phyloP scores from a whole-genome alignment of 352 stramenopile species.

The Globisporangium barbulae region DNA sequence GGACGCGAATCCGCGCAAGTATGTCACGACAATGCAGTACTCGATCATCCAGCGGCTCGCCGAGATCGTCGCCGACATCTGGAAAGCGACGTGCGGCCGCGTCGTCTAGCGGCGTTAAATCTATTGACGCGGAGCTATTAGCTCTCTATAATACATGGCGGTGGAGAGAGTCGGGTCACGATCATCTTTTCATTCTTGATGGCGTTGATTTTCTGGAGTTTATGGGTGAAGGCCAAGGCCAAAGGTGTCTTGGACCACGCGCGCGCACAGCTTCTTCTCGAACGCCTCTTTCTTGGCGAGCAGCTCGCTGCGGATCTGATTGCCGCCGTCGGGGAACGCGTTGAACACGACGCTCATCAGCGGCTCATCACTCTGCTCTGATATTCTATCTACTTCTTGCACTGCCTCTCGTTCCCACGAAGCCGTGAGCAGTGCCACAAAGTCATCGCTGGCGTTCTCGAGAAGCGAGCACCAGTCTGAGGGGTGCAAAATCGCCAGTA shows the following conservation, averaged over 20 bases:
- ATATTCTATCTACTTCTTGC: conserved; percentile 1
- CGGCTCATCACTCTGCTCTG: conserved; percentile 11
- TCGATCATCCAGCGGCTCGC: conserved; percentile 41
- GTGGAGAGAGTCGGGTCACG: too few species aligned
- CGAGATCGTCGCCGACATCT: conserved; percentile 20
- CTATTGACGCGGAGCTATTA: too few species aligned
- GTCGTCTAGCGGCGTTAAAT: not conserved
- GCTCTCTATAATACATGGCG: too few species aligned
- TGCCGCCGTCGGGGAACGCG: conserved; percentile 32
- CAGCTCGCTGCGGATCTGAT: conserved; percentile 30
- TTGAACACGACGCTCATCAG: conserved; percentile 24
- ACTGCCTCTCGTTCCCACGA: conserved; percentile 38
- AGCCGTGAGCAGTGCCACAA: conserved; percentile 35
- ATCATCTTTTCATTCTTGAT: too few species aligned
- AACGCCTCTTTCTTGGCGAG: conserved; percentile 42
- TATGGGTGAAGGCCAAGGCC: conserved; percentile 4
- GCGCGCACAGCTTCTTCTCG: conserved; percentile 13
- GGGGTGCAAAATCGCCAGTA: conserved; percentile 19
- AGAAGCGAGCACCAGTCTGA: conserved; percentile 33
- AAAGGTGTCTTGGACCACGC: conserved; percentile 11
- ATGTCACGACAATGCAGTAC: conserved; percentile 63
- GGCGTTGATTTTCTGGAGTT: not conserved
- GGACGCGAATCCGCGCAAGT: conserved; percentile 40
- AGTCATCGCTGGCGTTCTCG: conserved; percentile 31
- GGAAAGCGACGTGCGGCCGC: conserved; percentile 4